These are phyloP conservation scores for Cryptosporidium xiaoi DNA, from an alignment of 169 alveolate species.

Conservation along the genomic window DNA sequence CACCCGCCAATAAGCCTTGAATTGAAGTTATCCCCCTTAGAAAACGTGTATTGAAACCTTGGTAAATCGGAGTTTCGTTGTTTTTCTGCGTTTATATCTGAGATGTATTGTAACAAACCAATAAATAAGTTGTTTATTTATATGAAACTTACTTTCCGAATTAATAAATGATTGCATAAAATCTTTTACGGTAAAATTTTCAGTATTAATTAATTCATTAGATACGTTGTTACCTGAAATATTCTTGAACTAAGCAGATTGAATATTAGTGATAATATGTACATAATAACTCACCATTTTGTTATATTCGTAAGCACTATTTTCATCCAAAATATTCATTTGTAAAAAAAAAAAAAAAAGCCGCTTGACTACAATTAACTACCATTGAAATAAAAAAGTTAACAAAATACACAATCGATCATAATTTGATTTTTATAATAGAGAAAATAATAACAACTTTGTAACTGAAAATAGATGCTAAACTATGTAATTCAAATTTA, in stretches of 20 bases:
- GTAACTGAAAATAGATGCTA: too few species aligned
- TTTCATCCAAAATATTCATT: too few species aligned
- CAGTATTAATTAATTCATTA: slow-evolving; percentile 29
- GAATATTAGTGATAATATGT: too few species aligned
- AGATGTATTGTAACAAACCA: neutral
- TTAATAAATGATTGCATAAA: slow-evolving; percentile 48
- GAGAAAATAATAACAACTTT: too few species aligned
- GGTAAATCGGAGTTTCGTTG: slow-evolving; percentile 39
- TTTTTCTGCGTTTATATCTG: slow-evolving; percentile 11
- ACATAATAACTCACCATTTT: too few species aligned
- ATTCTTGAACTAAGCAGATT: slow-evolving; percentile 18
- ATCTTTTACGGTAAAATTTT: slow-evolving; percentile 18
- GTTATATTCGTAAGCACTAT: too few species aligned
- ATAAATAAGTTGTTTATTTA: neutral
- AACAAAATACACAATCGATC: too few species aligned
- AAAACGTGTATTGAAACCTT: slow-evolving; percentile 32
- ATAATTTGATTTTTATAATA: too few species aligned
- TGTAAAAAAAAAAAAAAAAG: too few species aligned
- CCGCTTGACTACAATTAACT: too few species aligned
- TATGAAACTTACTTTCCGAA: slow-evolving; percentile 25
- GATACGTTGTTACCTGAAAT: slow-evolving; percentile 15
- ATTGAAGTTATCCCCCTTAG: slow-evolving; percentile 45
- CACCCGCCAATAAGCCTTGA: slow-evolving; percentile 41
- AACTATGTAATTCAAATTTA: too few species aligned
- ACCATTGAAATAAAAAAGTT: too few species aligned